Base-by-base conservation (phyloP, 192 early-diverging fungal genomes). In the Gryganskiella cystojenkinii region DNA sequence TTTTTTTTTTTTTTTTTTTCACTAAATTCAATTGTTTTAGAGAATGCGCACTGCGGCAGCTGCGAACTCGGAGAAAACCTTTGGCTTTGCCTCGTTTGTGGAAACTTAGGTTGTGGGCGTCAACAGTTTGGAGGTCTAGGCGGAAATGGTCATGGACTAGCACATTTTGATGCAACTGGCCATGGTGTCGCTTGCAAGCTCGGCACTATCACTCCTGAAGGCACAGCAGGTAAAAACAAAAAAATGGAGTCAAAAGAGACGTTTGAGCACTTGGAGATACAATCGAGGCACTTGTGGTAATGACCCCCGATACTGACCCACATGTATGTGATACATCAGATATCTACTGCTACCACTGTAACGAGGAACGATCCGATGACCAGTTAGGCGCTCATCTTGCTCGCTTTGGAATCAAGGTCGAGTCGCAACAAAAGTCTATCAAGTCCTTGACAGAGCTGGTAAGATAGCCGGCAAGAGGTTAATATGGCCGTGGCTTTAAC, bases 141-240 rank as follows among this genome's bases (percentile, higher is more conserved):
- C 11, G 98, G 98, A 17, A 99, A 98, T 79, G 91, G 95, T 59
- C 98, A 99, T 69, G 98, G 91, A 0, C 78, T 98, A 25, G 84
- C 71, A 0, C 98, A 99, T 83, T 96, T 84, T 74, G 89, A 95
- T 44, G 73, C 82, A 20, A 94, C 94, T 0, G 87, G 87, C 0
- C 98, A 99, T 78, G 84, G 86, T 10, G 91, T 98, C 2, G 86
- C 92, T 20, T 90, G 92, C 46, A 99, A 99, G 68, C 86, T 98
- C 9, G 98, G 98, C 10, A 97, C 98, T 4, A 98, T 99, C 53
- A 98, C 97, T 7, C 95, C 96, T 46, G 96, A 99, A 79, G 98
- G 98, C 61, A 92, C 91, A 3, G 98, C 95, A 40, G 94, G 84
- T 96, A 84, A 61, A 33, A 47, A 28, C 10, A 22, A 5, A 17